Evolutionary conservation across 2,329 filamentous ascomycete genomes (phyloP), one percentile per base, ranked within the genome.

Genomic region (Fonsecaea monophora): DNA sequence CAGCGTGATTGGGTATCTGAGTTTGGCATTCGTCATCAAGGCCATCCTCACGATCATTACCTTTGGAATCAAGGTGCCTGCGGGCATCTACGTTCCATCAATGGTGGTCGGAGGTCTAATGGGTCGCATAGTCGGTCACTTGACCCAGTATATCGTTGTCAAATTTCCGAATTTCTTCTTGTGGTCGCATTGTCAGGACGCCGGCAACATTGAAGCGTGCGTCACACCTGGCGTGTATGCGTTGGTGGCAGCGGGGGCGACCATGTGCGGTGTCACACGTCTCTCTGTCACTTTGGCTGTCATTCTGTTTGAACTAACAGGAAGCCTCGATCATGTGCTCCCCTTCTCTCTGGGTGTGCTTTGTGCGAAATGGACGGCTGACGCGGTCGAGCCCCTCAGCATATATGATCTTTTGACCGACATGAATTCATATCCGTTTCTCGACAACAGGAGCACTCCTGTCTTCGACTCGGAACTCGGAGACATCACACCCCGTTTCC

Each of bases 221-320:
- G 92, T 99, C 56, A 94, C 96, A 56, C 95, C 95, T 0, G 95
- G 95, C n/a, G 92, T 98, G 0, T 99, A 99, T 76, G 95, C 93
- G 1, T 85, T 99, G 66, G 92, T 97, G 65, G 94, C 94, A 15
- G 95, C 95, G 53, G 95, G 95, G 15, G 93, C 95, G 1, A 97
- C 94, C 37, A 98, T 99, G 95, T 98, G 94, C 72, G 95, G 95
- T 58, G 95, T 98, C 2, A 99, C 95, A 1, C 87, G 95, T 58
- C 81, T 99, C 1, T 97, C 94, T 0, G 92, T 99, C 25, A 98
- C 95, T 0, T 83, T 99, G 8, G 94, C 93, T 0, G 93, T 98
- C 74, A 98, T 99, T 68, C 82, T 98, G 0, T 98, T 99, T 73
- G 95, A 99, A 78, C 83, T 99, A 40, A 99, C 95, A 0, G 95